Conservation (phyloP, 306 rosid genomes). For the Quercus cerris region DNA sequence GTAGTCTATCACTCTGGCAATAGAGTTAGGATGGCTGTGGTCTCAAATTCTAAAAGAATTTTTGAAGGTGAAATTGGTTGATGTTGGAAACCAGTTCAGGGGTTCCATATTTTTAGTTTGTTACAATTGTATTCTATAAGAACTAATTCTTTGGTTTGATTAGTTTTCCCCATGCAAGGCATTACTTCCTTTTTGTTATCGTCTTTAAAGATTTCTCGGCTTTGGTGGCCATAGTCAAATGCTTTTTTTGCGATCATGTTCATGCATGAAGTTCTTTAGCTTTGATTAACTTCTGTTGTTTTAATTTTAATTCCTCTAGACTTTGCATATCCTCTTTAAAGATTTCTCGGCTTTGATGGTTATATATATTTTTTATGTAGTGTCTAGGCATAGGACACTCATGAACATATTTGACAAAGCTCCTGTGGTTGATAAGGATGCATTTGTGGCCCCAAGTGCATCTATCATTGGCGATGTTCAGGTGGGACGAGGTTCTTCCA, state of each 20-base stretch:
- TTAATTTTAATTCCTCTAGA: not conserved
- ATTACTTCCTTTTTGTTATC: not conserved
- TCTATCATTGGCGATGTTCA: constrained; percentile 77
- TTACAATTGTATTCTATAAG: not conserved
- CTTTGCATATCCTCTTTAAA: not conserved
- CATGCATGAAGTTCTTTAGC: not conserved
- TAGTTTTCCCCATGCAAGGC: not conserved
- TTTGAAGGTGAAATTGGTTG: not conserved
- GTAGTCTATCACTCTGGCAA: not conserved
- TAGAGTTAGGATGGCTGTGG: not conserved
- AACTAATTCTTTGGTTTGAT: not conserved
- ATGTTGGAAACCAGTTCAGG: not conserved
- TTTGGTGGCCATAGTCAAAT: not conserved
- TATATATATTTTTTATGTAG: constrained; percentile 23
- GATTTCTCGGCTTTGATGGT: not conserved
- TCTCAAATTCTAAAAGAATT: not conserved
- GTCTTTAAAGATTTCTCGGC: not conserved
- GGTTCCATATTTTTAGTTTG: not conserved
- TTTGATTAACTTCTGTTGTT: not conserved
- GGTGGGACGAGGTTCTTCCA: constrained; percentile 72
- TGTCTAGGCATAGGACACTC: constrained; percentile 89
- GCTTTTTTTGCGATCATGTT: not conserved
- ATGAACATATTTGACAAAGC: constrained; percentile 81
- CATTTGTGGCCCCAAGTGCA: constrained; percentile 90
- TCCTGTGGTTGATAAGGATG: constrained; percentile 74